phyloP scores from a whole-genome alignment of 257 asterid genomes.

The Solanum arcanum region DNA sequence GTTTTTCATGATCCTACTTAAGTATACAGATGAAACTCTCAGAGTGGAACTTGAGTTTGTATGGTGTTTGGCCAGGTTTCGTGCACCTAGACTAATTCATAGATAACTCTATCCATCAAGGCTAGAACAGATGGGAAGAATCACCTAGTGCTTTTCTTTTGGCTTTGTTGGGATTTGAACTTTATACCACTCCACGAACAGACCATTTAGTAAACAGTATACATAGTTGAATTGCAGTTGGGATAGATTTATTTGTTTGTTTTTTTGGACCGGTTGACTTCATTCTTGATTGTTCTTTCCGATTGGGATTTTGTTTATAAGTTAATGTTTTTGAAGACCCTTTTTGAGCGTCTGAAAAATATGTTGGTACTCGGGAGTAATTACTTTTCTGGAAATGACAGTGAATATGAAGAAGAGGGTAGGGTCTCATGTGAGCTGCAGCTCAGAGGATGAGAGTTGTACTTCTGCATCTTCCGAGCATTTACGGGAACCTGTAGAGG shows the following conservation, averaged over 20 bases:
- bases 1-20: background rate
- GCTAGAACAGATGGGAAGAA: background rate
- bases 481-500: constrained; percentile 22
- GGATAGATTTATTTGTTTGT: background rate
- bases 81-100: background rate
- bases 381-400: constrained; percentile 12
- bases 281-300: background rate
- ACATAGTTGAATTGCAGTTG: background rate
- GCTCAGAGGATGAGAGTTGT: constrained; percentile 40
- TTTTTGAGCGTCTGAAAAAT: background rate
- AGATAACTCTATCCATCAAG: no score
- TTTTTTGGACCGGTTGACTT: background rate
- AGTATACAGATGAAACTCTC: background rate
- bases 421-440: constrained; percentile 25
- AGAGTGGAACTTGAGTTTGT: background rate
- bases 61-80: background rate
- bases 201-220: background rate
- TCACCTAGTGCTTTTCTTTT: background rate
- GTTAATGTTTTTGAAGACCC: background rate
- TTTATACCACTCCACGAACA: background rate
- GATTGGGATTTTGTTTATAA: background rate
- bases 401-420: constrained; percentile 28
- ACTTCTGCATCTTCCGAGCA: constrained; percentile 25
- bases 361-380: background rate
- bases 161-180: background rate